A percentile compares a stretch with the other conserved stretches of the same genome.
Evolutionary conservation across 1,284 basidiomycete genomes (phyloP).

Genomic region (Trametes hirsuta): DNA sequence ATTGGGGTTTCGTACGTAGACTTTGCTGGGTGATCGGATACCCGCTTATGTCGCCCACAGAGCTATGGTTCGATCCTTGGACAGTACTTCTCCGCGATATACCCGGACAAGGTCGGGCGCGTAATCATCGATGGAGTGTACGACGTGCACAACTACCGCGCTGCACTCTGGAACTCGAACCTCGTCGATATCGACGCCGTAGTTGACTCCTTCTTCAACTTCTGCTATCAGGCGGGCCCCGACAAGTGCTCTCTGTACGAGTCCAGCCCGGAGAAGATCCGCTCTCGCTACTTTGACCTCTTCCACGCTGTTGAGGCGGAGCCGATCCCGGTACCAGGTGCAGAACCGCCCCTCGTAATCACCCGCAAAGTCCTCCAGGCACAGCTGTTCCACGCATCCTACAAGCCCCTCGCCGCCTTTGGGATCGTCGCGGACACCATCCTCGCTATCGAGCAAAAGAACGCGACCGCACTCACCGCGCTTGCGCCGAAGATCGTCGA

Average conservation of each 20-base stretch:
- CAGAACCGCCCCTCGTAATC: slow-evolving; percentile 18
- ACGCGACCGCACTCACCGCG: slow-evolving; percentile 36
- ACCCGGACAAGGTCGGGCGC: slow-evolving; percentile 45
- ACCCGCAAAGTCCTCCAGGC: slow-evolving; percentile 21
- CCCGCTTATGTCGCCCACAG: background rate
- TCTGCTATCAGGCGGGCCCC: slow-evolving; percentile 43
- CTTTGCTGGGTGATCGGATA: too few species aligned
- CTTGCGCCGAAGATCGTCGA: slow-evolving; percentile 25
- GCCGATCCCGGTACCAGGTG: slow-evolving; percentile 27
- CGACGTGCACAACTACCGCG: slow-evolving; percentile 32
- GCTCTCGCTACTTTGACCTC: slow-evolving; percentile 30
- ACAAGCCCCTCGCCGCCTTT: slow-evolving; percentile 39
- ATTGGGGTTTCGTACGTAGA: slow-evolving; percentile 54
- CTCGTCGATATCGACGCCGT: slow-evolving; percentile 29
- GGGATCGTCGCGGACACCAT: slow-evolving; percentile 40
- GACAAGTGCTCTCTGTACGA: slow-evolving; percentile 42
- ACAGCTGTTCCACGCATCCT: slow-evolving; percentile 39
- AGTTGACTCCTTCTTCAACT: slow-evolving; percentile 39
- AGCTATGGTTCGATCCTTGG: slow-evolving; percentile 52
- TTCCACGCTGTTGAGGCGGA: slow-evolving; percentile 36
- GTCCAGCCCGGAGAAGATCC: slow-evolving; percentile 30
- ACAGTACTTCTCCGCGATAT: slow-evolving; percentile 47
- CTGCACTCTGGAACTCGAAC: slow-evolving; percentile 28
- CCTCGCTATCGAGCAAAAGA: slow-evolving; percentile 40
- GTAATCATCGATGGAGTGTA: slow-evolving; percentile 37